phyloP scores from a whole-genome alignment of 345 rosid species.

The Hypericum androsaemum region DNA sequence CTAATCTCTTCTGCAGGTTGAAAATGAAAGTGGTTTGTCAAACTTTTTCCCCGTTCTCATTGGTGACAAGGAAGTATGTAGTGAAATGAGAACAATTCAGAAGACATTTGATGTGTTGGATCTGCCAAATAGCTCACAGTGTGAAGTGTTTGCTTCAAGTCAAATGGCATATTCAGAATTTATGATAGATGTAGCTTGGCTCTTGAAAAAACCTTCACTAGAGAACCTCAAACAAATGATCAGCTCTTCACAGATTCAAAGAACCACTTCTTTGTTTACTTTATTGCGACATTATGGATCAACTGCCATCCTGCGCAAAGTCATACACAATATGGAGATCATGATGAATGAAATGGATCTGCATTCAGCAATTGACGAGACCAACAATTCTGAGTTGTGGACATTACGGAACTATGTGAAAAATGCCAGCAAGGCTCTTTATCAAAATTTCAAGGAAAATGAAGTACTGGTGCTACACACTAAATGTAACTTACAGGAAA shows the following conservation, averaged over 20 bases:
- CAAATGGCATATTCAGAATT: slow-evolving; percentile 53
- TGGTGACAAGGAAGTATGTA: slow-evolving; percentile 60
- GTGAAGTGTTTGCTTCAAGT: slow-evolving; percentile 32
- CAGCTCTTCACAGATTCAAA: slow-evolving; percentile 52
- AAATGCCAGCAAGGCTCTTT: slow-evolving; percentile 28
- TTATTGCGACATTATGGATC: slow-evolving; percentile 50
- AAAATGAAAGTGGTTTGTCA: slow-evolving; percentile 78
- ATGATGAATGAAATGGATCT: slow-evolving; percentile 29
- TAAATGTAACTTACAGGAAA: slow-evolving; percentile 14
- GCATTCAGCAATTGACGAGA: slow-evolving; percentile 19
- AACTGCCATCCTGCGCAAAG: slow-evolving; percentile 40
- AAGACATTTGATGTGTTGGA: slow-evolving; percentile 40
- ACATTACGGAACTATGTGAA: slow-evolving; percentile 39
- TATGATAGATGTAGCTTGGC: slow-evolving; percentile 77
- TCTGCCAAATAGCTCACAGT: slow-evolving; percentile 28
- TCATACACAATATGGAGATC: slow-evolving; percentile 41
- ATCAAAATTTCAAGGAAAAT: slow-evolving; percentile 22
- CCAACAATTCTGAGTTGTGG: slow-evolving; percentile 29
- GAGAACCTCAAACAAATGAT: slow-evolving; percentile 34
- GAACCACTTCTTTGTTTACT: slow-evolving; percentile 45
- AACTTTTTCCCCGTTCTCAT: slow-evolving; percentile 79
- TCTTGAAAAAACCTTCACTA: slow-evolving; percentile 50
- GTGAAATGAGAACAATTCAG: slow-evolving; percentile 62
- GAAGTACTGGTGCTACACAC: slow-evolving; percentile 12
- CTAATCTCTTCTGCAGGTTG: slow-evolving; percentile 45